Evolutionary conservation across 2,329 filamentous ascomycete species (phyloP), one percentile per base, ranked within the genome.

Genomic region (Xylaria hypoxylon): DNA sequence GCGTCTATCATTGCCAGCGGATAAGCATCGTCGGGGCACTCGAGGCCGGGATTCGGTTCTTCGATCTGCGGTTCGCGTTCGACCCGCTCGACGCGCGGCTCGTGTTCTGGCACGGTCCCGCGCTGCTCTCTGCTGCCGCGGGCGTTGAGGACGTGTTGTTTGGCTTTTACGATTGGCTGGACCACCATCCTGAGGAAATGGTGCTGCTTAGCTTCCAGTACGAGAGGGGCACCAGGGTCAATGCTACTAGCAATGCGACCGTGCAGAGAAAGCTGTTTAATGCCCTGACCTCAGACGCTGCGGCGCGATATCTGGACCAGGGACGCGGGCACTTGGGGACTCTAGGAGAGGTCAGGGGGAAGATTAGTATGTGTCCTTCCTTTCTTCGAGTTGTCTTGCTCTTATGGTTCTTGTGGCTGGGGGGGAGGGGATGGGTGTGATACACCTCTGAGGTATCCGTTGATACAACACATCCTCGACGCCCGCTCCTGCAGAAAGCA

Each of bases 51-150:
- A 80, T 85, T 15, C 80, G 84, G 17, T 84, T 80, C 40, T 84
- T 86, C 64, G 84, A 86, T 68, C 73, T 86, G 44, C 77, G 83
- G n/a, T 83, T 81, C 70, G 83, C 82, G 2, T 77, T 81, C 35
- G 84, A 86, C 68, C 78, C 81, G 2, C 80, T 80, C 2, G 81
- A 80, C 58, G 79, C 75, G 8, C 78, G 74, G 1, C 75, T 86
- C 1, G 80, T 84, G 2, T 86, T 85, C 74, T 86, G 82, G 77
- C 84, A 86, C 69, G 76, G 77, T 6, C 67, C 79, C 35, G 83
- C 81, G 6, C 75, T 86, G 31, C 75, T 82, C 24, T 83, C 81
- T 0, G 77, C 83, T 56, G 78, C 73, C 0, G 80, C 83, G 1
- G 81, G 78, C 0, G 70, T 86, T 17, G 78, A 80, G 5, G 80